Percentiles rank a stretch among this genome's conserved stretches.
phyloP scores from a whole-genome alignment of 176 grass and related monocot species.

The Pharus latifolius region DNA sequence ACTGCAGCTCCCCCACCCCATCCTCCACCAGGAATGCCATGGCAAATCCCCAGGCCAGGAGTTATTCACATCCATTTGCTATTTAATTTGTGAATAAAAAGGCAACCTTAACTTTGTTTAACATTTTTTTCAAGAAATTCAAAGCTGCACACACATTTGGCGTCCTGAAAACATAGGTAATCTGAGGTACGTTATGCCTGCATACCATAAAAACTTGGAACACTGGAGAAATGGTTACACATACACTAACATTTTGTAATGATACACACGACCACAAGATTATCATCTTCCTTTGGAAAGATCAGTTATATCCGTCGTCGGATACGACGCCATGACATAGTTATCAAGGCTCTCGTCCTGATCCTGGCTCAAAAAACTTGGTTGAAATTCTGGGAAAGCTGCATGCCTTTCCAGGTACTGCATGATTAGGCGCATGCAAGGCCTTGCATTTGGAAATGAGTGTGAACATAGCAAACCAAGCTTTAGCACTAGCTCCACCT shows the following conservation, averaged over 20 bases:
- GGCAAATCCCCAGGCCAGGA: constrained; percentile 87
- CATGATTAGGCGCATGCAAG: constrained; percentile 23
- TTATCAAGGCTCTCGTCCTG: not conserved
- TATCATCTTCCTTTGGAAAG: no score
- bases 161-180: no score
- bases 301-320: no score
- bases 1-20: constrained; percentile 55
- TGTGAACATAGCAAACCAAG: constrained; percentile 27
- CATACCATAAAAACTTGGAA: no score
- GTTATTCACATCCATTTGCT: constrained; percentile 84
- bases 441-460: constrained; percentile 1
- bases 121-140: no score
- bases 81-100: no score
- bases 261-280: no score
- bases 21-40: constrained; percentile 88
- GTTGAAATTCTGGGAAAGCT: not conserved
- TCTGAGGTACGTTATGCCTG: no score
- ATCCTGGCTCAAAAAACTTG: not conserved
- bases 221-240: no score
- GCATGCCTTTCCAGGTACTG: constrained; percentile 4
- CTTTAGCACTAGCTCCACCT: constrained; percentile 16
- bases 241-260: no score
- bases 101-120: no score
- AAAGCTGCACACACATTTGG: no score
- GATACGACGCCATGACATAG: not conserved